Evolutionary conservation across 2,329 filamentous ascomycete species (phyloP).

Genomic region (Penicillium sp.): DNA sequence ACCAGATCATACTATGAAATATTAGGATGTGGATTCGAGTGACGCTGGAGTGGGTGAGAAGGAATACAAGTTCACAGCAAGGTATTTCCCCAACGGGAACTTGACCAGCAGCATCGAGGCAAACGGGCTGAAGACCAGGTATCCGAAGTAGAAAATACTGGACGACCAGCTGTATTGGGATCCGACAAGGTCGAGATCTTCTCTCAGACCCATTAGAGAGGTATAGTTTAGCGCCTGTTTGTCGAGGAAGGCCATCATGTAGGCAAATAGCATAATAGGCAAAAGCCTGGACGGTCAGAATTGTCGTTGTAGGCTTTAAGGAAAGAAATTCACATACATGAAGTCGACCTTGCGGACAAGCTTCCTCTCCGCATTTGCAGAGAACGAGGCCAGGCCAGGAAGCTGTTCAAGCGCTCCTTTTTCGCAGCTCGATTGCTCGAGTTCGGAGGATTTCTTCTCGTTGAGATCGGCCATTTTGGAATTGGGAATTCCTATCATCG

Average conservation of each 20-base stretch:
- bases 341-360: neutral
- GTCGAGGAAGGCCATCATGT: conserved; percentile 23
- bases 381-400: neutral
- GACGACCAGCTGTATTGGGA: conserved; percentile 15
- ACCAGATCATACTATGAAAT: conserved; percentile 34
- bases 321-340: neutral
- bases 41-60: neutral
- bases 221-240: conserved; percentile 16
- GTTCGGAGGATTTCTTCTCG: neutral
- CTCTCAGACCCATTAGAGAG: conserved; percentile 8
- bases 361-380: neutral
- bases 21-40: neutral
- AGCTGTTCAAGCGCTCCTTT: neutral
- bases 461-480: neutral
- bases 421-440: neutral
- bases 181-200: conserved; percentile 6
- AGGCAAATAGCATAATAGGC: conserved; percentile 19
- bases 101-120: neutral
- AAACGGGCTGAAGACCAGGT: conserved; percentile 12
- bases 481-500: too few species aligned
- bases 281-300: neutral
- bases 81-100: neutral
- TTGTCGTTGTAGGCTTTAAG: neutral
- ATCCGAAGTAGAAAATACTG: conserved; percentile 20
- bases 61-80: neutral